These are phyloP conservation scores for Ustilaginoidea virens DNA, from an alignment of 2,329 filamentous ascomycete genomes.

Conservation along the genomic window DNA sequence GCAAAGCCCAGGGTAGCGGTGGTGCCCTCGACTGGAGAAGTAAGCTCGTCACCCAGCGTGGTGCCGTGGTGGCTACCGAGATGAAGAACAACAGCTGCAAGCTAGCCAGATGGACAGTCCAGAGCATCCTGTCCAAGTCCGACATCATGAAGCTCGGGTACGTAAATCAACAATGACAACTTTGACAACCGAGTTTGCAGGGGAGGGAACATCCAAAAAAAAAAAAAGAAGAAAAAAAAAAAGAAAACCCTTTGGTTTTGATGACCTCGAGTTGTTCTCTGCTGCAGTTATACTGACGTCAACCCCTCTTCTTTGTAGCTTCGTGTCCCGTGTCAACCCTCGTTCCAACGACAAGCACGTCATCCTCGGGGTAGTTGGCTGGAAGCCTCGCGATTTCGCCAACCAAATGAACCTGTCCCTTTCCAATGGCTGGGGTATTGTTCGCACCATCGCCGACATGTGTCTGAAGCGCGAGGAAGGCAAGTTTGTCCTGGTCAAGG, in stretches of 20 bases:
- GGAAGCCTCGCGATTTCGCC: constrained; percentile 96
- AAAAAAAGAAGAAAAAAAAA: too few relatives aligned
- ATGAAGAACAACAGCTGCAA: constrained; percentile 99
- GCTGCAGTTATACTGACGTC: too few relatives aligned
- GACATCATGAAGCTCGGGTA: constrained; percentile 97
- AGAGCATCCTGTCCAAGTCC: constrained; percentile 92
- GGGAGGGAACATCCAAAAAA: too few relatives aligned
- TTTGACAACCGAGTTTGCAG: too few relatives aligned
- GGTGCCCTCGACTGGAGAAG: constrained; percentile 93
- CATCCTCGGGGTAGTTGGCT: constrained; percentile 86
- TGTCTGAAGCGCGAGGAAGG: constrained; percentile 61
- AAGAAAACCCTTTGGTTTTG: too few relatives aligned
- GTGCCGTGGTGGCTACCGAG: constrained; percentile 94
- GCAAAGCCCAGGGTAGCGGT: constrained; percentile 88
- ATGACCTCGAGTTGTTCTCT: too few relatives aligned
- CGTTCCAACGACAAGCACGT: constrained; percentile 89
- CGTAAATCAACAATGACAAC: constrained; percentile 16
- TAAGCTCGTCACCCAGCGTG: constrained; percentile 86
- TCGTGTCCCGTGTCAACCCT: constrained; percentile 87
- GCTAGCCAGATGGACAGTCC: constrained; percentile 91
- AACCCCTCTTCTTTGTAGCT: constrained; percentile 40
- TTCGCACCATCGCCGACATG: constrained; percentile 96
- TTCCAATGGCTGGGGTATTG: constrained; percentile 97
- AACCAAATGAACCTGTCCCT: constrained; percentile 96
- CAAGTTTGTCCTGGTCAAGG: constrained; percentile 72